These are phyloP conservation scores for Ascochyta clinopodiicola DNA, from an alignment of 2,329 filamentous ascomycete genomes.

Conservation along the genomic window DNA sequence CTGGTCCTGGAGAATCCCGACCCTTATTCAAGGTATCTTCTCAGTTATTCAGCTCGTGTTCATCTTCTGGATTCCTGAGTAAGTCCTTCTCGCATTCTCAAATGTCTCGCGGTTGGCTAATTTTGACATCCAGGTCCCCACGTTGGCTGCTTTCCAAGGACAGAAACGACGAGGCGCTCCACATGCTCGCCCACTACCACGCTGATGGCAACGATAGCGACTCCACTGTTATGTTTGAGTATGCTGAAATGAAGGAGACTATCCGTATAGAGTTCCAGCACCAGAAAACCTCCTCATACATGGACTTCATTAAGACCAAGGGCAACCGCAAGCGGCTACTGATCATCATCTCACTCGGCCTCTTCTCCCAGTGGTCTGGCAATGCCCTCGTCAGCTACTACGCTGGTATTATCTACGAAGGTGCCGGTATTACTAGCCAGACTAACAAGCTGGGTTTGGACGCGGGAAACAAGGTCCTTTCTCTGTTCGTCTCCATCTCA, in stretches of 20 bases:
- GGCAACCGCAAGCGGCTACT: constrained; percentile 49
- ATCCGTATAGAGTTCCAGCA: constrained; percentile 28
- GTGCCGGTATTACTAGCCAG: constrained; percentile 47
- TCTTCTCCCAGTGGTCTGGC: constrained; percentile 50
- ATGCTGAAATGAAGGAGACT: constrained; percentile 23
- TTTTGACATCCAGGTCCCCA: constrained; percentile 41
- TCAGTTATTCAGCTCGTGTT: constrained; percentile 51
- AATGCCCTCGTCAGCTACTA: constrained; percentile 51
- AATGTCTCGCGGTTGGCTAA: not conserved
- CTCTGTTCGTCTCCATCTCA: constrained; percentile 40
- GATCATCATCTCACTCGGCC: constrained; percentile 46
- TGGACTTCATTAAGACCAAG: constrained; percentile 36
- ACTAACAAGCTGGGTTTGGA: constrained; percentile 49
- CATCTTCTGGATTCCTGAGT: constrained; percentile 58
- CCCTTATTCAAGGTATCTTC: constrained; percentile 57
- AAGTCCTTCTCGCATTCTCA: constrained; percentile 17
- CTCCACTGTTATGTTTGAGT: constrained; percentile 17
- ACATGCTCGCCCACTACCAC: constrained; percentile 63
- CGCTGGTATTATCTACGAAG: constrained; percentile 45
- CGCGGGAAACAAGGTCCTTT: constrained; percentile 49
- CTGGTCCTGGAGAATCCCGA: constrained; percentile 59
- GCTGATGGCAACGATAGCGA: constrained; percentile 49
- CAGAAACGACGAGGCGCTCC: constrained; percentile 60
- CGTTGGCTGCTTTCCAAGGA: constrained; percentile 65
- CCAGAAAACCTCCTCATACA: constrained; percentile 7